phyloP scores from a whole-genome alignment of 1,284 basidiomycete species.

The Grifola frondosa region DNA sequence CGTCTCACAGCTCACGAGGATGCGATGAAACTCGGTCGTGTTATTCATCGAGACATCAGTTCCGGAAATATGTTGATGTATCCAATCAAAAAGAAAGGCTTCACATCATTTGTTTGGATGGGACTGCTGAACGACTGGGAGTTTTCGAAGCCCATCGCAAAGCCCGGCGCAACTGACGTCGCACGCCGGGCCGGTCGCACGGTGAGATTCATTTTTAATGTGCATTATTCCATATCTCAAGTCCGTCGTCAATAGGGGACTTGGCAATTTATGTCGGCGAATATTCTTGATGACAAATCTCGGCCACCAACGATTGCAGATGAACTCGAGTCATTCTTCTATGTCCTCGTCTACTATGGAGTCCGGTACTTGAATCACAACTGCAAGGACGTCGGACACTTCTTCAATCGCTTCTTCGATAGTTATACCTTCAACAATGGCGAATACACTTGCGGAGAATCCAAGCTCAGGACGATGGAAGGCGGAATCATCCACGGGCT shows the following conservation, averaged over 20 bases:
- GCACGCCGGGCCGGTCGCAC: no score
- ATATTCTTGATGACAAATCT: background rate
- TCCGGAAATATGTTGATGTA: constrained; percentile 11
- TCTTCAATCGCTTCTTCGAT: constrained; percentile 1
- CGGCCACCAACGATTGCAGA: background rate
- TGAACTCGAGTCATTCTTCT: constrained; percentile 12
- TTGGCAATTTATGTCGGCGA: constrained; percentile 7
- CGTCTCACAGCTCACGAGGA: constrained; percentile 2
- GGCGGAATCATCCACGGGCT: background rate
- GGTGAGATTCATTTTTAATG: background rate
- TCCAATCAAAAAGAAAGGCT: background rate
- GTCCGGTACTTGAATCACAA: constrained; percentile 4
- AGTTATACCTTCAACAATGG: background rate
- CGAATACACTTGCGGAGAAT: background rate
- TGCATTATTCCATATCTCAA: background rate
- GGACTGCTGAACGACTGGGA: constrained; percentile 16
- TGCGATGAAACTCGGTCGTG: background rate
- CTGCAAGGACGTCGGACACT: background rate
- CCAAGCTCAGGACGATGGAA: background rate
- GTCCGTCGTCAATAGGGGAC: background rate
- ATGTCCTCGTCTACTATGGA: constrained; percentile 7
- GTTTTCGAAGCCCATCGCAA: constrained; percentile 6
- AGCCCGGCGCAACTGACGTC: no score
- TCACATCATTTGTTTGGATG: constrained; percentile 1
- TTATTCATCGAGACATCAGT: constrained; percentile 12